phyloP scores from a whole-genome alignment of 371 early-diverging fungal species.

The Mortierella sp. region DNA sequence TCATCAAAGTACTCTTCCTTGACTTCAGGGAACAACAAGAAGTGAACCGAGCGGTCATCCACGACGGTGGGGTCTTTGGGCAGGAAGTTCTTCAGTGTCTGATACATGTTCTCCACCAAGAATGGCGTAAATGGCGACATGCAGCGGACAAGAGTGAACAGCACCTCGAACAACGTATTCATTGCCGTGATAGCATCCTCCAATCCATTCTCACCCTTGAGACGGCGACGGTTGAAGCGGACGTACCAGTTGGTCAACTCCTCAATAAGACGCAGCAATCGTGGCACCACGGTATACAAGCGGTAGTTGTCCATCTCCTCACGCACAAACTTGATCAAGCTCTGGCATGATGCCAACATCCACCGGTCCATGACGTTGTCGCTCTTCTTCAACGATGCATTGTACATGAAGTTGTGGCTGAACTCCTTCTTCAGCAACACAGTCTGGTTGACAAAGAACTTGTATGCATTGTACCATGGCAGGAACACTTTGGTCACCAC shows the following conservation, averaged over 20 bases:
- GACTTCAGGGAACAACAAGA: conserved; percentile 91
- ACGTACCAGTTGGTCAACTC: conserved; percentile 97
- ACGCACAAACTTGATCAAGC: conserved; percentile 88
- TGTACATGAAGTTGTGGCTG: conserved; percentile 81
- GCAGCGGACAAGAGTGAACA: conserved; percentile 69
- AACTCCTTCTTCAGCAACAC: conserved; percentile 90
- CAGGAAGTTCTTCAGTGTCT: conserved; percentile 84
- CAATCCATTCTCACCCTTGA: too few species aligned
- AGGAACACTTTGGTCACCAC: conserved; percentile 95
- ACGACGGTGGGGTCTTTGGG: conserved; percentile 67
- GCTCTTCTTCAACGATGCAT: conserved; percentile 72
- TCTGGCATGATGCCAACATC: conserved; percentile 96
- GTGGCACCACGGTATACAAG: conserved; percentile 96
- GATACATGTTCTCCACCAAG: conserved; percentile 78
- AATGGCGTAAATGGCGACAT: too few species aligned
- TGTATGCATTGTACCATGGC: conserved; percentile 99
- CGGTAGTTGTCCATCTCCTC: conserved; percentile 97
- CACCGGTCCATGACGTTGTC: conserved; percentile 97
- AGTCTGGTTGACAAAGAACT: conserved; percentile 96
- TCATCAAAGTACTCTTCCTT: conserved; percentile 96
- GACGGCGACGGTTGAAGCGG: too few species aligned
- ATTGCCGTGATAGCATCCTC: too few species aligned
- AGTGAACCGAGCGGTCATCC: conserved; percentile 92
- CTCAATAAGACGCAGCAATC: conserved; percentile 93
- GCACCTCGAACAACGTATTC: too few species aligned